These are phyloP conservation scores for Cladophialophora carrionii DNA, from an alignment of 2,329 filamentous ascomycete species.

Conservation along the genomic window DNA sequence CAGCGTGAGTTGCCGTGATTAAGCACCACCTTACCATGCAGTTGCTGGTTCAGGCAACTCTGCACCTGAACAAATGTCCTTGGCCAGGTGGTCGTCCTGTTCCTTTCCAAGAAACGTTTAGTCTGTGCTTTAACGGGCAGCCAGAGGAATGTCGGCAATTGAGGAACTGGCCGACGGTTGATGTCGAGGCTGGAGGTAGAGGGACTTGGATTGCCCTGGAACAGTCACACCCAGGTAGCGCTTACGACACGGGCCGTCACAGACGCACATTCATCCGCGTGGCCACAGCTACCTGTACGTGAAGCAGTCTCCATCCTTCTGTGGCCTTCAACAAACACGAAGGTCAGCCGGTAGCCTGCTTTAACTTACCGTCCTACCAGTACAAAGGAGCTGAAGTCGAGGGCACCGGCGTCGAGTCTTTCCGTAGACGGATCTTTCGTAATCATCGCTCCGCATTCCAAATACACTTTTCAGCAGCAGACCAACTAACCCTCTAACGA, in stretches of 20 bases:
- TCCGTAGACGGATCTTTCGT: constrained; percentile 6
- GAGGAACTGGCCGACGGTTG: not conserved
- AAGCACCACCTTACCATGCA: not conserved
- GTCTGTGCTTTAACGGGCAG: not conserved
- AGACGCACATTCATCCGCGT: no score
- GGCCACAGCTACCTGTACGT: not conserved
- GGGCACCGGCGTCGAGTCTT: not conserved
- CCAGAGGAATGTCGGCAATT: not conserved
- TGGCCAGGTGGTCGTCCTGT: not conserved
- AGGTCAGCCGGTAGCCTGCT: not conserved
- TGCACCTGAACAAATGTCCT: not conserved
- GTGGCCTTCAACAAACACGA: not conserved
- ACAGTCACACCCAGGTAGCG: not conserved
- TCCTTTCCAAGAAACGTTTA: not conserved
- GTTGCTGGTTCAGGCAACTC: not conserved
- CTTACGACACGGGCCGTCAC: not conserved
- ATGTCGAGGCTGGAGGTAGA: not conserved
- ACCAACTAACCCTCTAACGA: constrained; percentile 3
- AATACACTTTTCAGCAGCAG: not conserved
- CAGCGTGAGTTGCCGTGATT: not conserved
- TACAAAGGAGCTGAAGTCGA: not conserved
- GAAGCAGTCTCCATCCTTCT: not conserved
- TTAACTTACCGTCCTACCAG: not conserved
- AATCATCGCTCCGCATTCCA: constrained; percentile 14
- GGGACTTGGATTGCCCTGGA: not conserved